These are phyloP conservation scores for Ogataea siamensis DNA, from an alignment of 805 yeast species.

Conservation along the genomic window DNA sequence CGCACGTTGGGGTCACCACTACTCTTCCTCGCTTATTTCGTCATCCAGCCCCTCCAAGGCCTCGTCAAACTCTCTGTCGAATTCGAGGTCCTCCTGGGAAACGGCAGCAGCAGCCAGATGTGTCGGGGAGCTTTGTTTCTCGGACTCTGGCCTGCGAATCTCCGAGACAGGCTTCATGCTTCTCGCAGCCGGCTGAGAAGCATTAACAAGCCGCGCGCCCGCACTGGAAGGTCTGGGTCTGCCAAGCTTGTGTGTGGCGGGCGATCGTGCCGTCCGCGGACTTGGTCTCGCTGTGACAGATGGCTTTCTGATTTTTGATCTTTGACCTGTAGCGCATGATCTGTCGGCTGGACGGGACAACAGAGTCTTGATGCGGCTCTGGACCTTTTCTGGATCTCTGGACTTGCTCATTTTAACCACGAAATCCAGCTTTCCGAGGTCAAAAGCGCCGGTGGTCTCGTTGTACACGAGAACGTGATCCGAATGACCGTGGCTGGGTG, in stretches of 20 bases:
- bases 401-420: conserved; percentile 33
- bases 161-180: neutral
- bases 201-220: too few species aligned
- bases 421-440: conserved; percentile 29
- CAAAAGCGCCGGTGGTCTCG: conserved; percentile 25
- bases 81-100: conserved; percentile 17
- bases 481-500: conserved; percentile 11
- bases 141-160: neutral
- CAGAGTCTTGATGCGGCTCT: conserved; percentile 12
- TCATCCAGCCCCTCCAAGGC: conserved; percentile 24
- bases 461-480: conserved; percentile 32
- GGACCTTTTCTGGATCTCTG: conserved; percentile 28
- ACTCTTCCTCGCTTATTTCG: conserved; percentile 33
- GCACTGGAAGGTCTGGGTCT: too few species aligned
- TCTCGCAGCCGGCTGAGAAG: too few species aligned
- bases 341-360: neutral
- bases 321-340: neutral
- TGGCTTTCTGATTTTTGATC: neutral
- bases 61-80: conserved; percentile 28
- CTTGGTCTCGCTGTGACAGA: neutral
- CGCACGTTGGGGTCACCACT: neutral
- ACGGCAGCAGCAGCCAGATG: too few species aligned
- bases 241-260: too few species aligned
- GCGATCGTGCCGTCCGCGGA: conserved; percentile 2
- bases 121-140: neutral